Percentiles rank a stretch among this genome's conserved stretches.
These are phyloP conservation scores for Parachaetomium inaequale DNA, from an alignment of 495 filamentous ascomycete species.

Conservation along the genomic window DNA sequence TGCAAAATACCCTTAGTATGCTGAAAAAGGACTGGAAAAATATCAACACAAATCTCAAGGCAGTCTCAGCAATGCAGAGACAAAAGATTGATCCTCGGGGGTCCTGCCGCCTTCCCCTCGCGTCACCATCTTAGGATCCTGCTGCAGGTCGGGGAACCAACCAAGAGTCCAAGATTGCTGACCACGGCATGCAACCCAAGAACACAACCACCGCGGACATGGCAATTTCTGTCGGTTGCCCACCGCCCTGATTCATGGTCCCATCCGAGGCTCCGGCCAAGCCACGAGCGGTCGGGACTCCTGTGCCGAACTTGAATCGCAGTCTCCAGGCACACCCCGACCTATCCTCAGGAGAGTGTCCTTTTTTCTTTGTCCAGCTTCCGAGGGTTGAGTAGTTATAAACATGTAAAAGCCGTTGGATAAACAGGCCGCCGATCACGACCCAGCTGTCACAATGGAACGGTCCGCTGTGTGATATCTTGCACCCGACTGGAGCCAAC, in stretches of 20 bases:
- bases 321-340: not conserved
- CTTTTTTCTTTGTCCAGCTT: not conserved
- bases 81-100: no score
- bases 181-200: not conserved
- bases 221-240: not conserved
- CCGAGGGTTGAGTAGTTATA: no score
- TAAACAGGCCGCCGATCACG: not conserved
- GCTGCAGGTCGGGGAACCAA: no score
- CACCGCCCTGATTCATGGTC: not conserved
- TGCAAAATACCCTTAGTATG: no score
- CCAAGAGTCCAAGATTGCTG: no score
- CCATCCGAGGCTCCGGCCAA: not conserved
- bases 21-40: no score
- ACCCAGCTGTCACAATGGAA: not conserved
- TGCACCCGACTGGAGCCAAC: constrained; percentile 16
- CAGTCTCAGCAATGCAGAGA: no score
- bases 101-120: no score
- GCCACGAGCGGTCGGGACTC: not conserved
- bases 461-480: not conserved
- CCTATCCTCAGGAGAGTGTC: not conserved
- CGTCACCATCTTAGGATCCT: no score
- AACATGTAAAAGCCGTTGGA: not conserved
- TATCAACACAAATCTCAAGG: no score
- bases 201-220: not conserved
- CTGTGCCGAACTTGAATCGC: not conserved